A percentile compares a stretch with the other conserved stretches of the same genome.
phyloP scores from a whole-genome alignment of 225 moss, liverwort and hornwort genomes.

The Polytrichum formosum region DNA sequence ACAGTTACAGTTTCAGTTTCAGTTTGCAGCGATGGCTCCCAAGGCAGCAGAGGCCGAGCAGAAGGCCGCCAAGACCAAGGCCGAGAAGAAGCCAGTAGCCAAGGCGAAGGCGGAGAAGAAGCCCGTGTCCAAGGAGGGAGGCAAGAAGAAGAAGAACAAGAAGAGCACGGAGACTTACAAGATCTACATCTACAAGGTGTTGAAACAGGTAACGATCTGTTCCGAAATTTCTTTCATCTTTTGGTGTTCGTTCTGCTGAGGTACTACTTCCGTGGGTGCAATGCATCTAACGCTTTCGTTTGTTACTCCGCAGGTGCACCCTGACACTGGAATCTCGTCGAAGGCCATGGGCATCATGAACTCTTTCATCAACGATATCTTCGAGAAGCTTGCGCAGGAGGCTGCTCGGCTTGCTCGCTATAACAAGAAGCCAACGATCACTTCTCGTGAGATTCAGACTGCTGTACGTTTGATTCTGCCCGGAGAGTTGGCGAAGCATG shows the following conservation, averaged over 20 bases:
- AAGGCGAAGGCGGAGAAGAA: conserved; percentile 30
- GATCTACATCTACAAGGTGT: conserved; percentile 22
- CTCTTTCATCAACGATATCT: conserved; percentile 30
- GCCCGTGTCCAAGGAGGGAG: conserved; percentile 18
- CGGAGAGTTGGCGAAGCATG: conserved; percentile 31
- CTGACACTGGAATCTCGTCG: conserved; percentile 30
- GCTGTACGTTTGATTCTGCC: conserved; percentile 22
- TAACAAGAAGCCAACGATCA: conserved; percentile 32
- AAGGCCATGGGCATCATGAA: conserved; percentile 39
- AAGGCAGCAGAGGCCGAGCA: conserved; percentile 21
- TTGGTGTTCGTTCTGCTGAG: neutral
- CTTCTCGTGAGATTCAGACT: conserved; percentile 30
- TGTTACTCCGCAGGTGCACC: neutral
- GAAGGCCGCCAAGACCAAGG: conserved; percentile 28
- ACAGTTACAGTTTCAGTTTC: neutral
- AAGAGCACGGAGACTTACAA: conserved; percentile 28
- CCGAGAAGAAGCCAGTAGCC: conserved; percentile 33
- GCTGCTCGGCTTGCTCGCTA: conserved; percentile 23
- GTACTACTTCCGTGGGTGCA: neutral
- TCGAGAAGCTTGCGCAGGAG: conserved; percentile 32
- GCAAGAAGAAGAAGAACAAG: conserved; percentile 25
- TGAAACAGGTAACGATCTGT: neutral
- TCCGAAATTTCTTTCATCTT: neutral
- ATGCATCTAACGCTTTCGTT: neutral
- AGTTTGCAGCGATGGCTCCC: conserved; percentile 7